phyloP scores from a whole-genome alignment of 2,329 filamentous ascomycete species.

The Talaromyces sp. region DNA sequence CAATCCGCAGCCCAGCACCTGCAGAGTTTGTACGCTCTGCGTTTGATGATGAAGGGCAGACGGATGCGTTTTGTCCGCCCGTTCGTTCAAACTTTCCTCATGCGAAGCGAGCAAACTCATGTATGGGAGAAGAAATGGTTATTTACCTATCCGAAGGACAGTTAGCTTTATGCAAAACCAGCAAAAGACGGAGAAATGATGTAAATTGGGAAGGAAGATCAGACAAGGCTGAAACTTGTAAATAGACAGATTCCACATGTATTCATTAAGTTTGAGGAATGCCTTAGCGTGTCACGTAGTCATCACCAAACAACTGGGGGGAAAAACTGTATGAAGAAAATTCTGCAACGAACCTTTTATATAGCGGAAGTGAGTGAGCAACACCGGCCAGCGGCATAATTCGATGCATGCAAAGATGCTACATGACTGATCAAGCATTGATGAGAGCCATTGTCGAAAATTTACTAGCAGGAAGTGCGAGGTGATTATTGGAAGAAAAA shows the following conservation, averaged over 20 bases:
- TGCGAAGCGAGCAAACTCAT: conserved; percentile 27
- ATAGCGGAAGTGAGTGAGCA: background rate
- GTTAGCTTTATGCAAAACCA: conserved; percentile 18
- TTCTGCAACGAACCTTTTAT: conserved; percentile 8
- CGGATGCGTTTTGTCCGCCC: conserved; percentile 64
- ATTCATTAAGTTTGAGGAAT: conserved; percentile 65
- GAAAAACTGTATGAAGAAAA: conserved; percentile 1
- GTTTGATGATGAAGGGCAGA: conserved; percentile 50
- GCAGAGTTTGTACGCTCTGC: conserved; percentile 64
- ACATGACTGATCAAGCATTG: background rate
- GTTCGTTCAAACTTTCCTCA: conserved; percentile 67
- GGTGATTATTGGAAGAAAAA: background rate
- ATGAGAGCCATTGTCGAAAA: background rate
- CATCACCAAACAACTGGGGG: conserved; percentile 51
- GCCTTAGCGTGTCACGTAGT: conserved; percentile 62
- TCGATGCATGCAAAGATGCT: background rate
- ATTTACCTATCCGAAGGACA: conserved; percentile 14
- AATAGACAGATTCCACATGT: conserved; percentile 61
- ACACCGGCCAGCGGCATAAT: background rate
- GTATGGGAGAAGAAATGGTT: conserved; percentile 13
- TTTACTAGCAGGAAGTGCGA: background rate
- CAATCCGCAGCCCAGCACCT: conserved; percentile 52
- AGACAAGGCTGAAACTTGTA: conserved; percentile 70
- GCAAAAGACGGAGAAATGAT: background rate
- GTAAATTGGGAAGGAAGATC: conserved; percentile 37